A percentile compares a stretch with the other conserved stretches of the same genome.
Evolutionary conservation across 805 yeast species (phyloP).

Genomic region (Saitoella complicata): DNA sequence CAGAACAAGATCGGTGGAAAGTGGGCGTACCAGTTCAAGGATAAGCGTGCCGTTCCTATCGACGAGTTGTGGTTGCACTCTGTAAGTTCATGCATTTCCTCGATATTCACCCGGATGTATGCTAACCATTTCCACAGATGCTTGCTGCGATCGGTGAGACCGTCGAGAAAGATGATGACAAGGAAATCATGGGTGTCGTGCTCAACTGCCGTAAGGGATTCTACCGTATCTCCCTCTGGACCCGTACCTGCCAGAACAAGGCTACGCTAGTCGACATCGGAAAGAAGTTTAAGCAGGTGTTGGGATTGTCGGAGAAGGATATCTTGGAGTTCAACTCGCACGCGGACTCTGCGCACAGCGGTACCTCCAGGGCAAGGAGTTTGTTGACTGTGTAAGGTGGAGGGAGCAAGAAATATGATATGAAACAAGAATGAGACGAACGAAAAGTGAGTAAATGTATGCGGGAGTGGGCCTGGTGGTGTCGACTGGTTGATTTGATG

Average conservation of each 20-base stretch:
- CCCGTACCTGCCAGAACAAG: slow-evolving; percentile 51
- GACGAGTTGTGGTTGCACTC: slow-evolving; percentile 88
- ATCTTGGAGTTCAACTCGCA: slow-evolving; percentile 53
- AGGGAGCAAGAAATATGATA: too few relatives aligned
- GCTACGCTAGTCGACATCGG: slow-evolving; percentile 43
- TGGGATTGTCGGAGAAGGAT: slow-evolving; percentile 58
- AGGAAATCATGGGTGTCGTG: slow-evolving; percentile 88
- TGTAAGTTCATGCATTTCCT: slow-evolving; percentile 11
- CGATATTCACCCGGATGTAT: not conserved
- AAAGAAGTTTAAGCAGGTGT: slow-evolving; percentile 64
- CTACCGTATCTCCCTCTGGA: slow-evolving; percentile 84
- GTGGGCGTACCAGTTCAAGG: slow-evolving; percentile 69
- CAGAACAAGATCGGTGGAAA: slow-evolving; percentile 83
- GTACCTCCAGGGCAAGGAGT: slow-evolving; percentile 13
- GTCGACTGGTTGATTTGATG: too few relatives aligned
- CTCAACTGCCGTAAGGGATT: slow-evolving; percentile 71
- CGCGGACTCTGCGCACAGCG: slow-evolving; percentile 12
- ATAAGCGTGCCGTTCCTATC: slow-evolving; percentile 39
- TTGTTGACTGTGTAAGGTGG: slow-evolving; percentile 4
- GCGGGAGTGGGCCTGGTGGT: too few relatives aligned
- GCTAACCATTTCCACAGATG: slow-evolving; percentile 21
- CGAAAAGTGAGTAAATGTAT: too few relatives aligned
- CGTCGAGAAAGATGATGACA: slow-evolving; percentile 59
- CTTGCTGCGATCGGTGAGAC: slow-evolving; percentile 91
- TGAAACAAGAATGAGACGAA: too few relatives aligned